Base-by-base conservation (phyloP, 2,329 filamentous ascomycete species). In the Beauveria brongniartii region DNA sequence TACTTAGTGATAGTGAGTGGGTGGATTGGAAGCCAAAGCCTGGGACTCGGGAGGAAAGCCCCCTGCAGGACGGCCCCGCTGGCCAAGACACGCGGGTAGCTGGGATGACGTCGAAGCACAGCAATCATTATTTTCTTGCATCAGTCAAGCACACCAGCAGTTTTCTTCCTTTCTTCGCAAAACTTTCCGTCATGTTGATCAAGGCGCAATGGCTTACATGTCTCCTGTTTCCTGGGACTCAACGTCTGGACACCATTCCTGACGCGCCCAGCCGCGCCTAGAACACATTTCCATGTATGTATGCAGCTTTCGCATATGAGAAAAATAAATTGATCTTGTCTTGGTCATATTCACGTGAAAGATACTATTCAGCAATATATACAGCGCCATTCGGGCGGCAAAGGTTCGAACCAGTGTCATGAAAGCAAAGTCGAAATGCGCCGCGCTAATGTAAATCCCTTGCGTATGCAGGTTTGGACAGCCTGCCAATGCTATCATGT, bases 401-500 rank as follows among this genome's bases (percentile, higher is more conserved):
- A 14, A 20, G 14, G 9, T 55, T 34, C 37, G 18, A 22, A 41
- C 34, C 52, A 37, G 44, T 26, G 22, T 28, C n/a, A 46, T 37
- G 22, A 51, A 44, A 51, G 43, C 12, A 46, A 46, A 57, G 46
- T 56, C 24, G 34, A 52, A 40, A 52, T 56, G 53, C 59, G 59
- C 59, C 59, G 26, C 59, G 59, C 59, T 61, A 61, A 61, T 50
- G 24, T 16, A 43, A 61, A 55, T 55, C 24, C 24, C n/a, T n/a
- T 44, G 22, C 40, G 34, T 51, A 55, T 34, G 52, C 46, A 55
- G 51, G 62, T 55, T 46, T 20, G 5, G 3, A 20, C 6, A 30
- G 26, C 20, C 30, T 44, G 28, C 10, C 14, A 9, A 28, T 34
- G 52, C 34, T 28, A 16, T 70, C 61, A 74, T 24, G 66, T 64